Evolutionary conservation across 495 filamentous ascomycete species (phyloP).

Genomic region (Penicillium parvum): DNA sequence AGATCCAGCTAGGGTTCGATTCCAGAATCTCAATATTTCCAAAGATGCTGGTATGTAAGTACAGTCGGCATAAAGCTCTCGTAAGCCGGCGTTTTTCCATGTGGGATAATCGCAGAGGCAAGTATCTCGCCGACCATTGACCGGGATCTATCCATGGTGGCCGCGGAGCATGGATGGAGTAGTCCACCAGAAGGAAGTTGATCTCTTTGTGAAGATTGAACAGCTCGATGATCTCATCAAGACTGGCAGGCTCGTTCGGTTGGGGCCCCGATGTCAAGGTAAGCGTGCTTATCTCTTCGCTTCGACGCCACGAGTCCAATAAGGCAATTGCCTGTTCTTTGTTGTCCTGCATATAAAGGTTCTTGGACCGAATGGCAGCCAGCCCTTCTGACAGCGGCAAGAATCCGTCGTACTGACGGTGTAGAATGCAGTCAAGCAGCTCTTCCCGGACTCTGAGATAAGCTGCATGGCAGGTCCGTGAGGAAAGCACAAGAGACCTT

Average conservation of each 20-base stretch:
- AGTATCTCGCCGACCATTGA: conserved; percentile 3
- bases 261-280: background rate
- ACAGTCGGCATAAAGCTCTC: conserved; percentile 17
- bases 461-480: conserved; percentile 15
- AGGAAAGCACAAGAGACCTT: conserved; percentile 19
- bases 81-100: conserved; percentile 12
- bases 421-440: conserved; percentile 10
- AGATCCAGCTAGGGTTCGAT: no score
- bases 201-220: conserved; percentile 13
- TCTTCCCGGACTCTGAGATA: conserved; percentile 14
- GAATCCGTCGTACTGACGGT: conserved; percentile 4
- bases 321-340: conserved; percentile 12
- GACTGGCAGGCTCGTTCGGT: background rate
- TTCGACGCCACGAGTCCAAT: conserved; percentile 18
- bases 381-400: conserved; percentile 16
- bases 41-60: conserved; percentile 13
- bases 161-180: conserved; percentile 6
- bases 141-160: conserved; percentile 11
- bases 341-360: background rate
- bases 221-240: conserved; percentile 9
- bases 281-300: conserved; percentile 7
- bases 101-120: conserved; percentile 7
- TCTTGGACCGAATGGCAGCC: conserved; percentile 14
- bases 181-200: conserved; percentile 13
- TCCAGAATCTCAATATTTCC: no score